Conservation (phyloP, 495 filamentous ascomycete species). For the Xylaria telfairii region DNA sequence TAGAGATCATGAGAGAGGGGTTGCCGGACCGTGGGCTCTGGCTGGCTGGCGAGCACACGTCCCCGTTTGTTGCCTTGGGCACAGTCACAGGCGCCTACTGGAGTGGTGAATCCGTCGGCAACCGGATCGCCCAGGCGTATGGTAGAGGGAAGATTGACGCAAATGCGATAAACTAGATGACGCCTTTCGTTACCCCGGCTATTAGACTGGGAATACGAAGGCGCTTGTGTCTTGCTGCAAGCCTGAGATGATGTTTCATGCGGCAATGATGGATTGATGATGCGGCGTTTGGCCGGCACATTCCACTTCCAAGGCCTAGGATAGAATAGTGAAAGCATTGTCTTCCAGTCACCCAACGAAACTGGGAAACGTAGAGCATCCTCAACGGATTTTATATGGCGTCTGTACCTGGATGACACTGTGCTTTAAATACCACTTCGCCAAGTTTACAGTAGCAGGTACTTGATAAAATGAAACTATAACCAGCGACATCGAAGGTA, state of each 20-base stretch:
- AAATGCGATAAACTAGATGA: slow-evolving; percentile 21
- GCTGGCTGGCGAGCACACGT: slow-evolving; percentile 95
- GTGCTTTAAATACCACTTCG: no score
- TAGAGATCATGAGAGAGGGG: slow-evolving; percentile 74
- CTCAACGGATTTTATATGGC: no score
- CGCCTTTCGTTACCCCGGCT: no score
- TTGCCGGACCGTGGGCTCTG: slow-evolving; percentile 74
- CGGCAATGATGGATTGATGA: neutral
- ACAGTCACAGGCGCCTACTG: slow-evolving; percentile 91
- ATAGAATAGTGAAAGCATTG: neutral
- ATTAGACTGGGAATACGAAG: neutral
- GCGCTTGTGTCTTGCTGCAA: neutral
- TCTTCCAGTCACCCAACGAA: no score
- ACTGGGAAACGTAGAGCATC: no score
- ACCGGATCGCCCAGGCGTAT: slow-evolving; percentile 58
- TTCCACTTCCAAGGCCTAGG: no score
- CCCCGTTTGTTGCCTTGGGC: slow-evolving; percentile 85
- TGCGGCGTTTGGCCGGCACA: no score
- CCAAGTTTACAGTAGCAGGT: no score
- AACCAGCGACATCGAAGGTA: neutral
- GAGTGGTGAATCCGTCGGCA: slow-evolving; percentile 83
- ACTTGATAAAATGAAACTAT: no score
- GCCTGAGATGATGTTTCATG: neutral
- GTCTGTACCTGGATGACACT: no score
- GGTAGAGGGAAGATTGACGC: slow-evolving; percentile 32